phyloP scores from a whole-genome alignment of 352 stramenopile genomes.

The Pythium monospermum region DNA sequence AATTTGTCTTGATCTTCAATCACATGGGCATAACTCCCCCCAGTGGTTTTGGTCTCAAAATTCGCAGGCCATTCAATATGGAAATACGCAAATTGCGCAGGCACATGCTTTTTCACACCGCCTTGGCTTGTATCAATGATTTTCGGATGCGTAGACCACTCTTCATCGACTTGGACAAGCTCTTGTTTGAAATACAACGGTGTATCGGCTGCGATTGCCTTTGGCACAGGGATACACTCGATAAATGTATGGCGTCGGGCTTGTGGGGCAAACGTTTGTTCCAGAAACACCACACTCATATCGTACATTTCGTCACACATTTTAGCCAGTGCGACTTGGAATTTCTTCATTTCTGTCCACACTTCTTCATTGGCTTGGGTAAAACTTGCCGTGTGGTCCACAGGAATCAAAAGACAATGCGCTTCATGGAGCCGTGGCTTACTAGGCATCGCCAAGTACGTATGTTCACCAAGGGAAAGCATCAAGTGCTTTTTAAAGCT shows the following conservation, averaged over 20 bases:
- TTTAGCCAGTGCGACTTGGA: constrained; percentile 43
- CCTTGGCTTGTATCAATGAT: constrained; percentile 69
- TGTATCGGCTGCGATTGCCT: constrained; percentile 49
- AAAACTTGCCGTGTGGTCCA: constrained; percentile 60
- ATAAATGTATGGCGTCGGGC: constrained; percentile 65
- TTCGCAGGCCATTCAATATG: constrained; percentile 64
- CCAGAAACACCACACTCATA: constrained; percentile 70
- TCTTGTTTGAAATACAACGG: constrained; percentile 85
- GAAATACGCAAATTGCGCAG: constrained; percentile 79
- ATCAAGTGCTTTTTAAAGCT: constrained; percentile 79
- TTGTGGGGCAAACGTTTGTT: constrained; percentile 63
- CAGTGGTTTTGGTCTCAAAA: constrained; percentile 15
- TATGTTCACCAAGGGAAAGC: constrained; percentile 70
- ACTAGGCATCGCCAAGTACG: constrained; percentile 64
- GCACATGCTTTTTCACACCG: constrained; percentile 56
- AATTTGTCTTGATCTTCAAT: constrained; percentile 80
- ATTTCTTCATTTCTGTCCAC: constrained; percentile 54
- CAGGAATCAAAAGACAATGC: constrained; percentile 73
- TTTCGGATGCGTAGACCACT: constrained; percentile 81
- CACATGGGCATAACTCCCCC: constrained; percentile 72
- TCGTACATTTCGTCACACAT: constrained; percentile 60
- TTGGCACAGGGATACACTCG: constrained; percentile 75
- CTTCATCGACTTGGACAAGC: constrained; percentile 63
- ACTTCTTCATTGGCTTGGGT: constrained; percentile 62
- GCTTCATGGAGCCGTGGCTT: constrained; percentile 46